Base-by-base conservation (phyloP, 169 alveolate genomes). In the Blepharisma undulans region DNA sequence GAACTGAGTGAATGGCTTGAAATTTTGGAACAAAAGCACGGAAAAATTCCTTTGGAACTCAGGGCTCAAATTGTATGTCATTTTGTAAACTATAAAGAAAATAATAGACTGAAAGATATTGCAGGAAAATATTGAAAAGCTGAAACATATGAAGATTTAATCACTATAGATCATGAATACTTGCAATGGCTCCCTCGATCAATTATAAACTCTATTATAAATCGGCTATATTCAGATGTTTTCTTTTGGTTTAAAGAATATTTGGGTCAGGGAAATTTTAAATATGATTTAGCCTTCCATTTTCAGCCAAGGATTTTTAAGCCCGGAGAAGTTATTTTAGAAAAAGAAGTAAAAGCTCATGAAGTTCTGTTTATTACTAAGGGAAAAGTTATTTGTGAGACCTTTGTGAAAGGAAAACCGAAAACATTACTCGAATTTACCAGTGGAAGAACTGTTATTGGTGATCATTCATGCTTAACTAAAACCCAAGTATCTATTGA, bases 1-100 rank as follows among this genome's bases (percentile, higher is more conserved):
- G 36, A 72, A 3, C 84, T 72, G 18, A 86, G 71, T 72, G 27
- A 19, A 29, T 86, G 81, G 81, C 61, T 86, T n/a, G 89, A 36
- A n/a, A 25, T 10, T 72, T 32, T 84, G 32, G 89, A 84, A 30
- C 33, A 30, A 25, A 60, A 19, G 6, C 72, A 84, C 18, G 89
- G 89, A 48, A n/a, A 22, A 0, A n/a, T 84, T 14, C 32, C 29
- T 7, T 10, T 25, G 22, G 48, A 84, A 16, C 89, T 84, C n/a
- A 32, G 77, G 72, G 29, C 25, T 22, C 27, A 48, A 60, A 84
- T 84, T 5, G 25, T 84, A 1, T 2, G 60, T 2, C 36, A 36
- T 59, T 84, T 84, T 84, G 30, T n/a, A 7, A 25, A 84, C 77
- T 84, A 84, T 30, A 25, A 19, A 21, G 48, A 59, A 34, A 1